Evolutionary conservation across 2,329 filamentous ascomycete genomes (phyloP), one percentile per base, ranked within the genome.

Genomic region (Aspergillus fijiensis): DNA sequence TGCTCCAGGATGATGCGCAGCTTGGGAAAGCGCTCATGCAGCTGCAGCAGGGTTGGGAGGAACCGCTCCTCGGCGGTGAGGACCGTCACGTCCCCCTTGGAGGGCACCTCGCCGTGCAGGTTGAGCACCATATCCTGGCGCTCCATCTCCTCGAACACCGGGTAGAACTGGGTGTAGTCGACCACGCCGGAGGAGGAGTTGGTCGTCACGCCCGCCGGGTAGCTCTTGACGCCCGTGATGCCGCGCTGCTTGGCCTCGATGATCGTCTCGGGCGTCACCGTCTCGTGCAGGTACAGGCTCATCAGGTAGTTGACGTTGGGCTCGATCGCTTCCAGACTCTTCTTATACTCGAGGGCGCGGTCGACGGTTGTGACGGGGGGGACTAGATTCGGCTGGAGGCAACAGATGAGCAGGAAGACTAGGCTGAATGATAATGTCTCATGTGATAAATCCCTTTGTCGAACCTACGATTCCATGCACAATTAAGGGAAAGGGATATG

Each of bases 141-240:
- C 73, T 96, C 89, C 93, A 98, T 97, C 65, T 91, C 90, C n/a
- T 83, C 85, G 72, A 98, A 96, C 14, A 94, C 90, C 5, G 78
- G 77, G 60, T 80, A 80, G 66, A 79, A 79, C 16, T 72, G 65
- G 9, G 74, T 72, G 59, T 79, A 79, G 64, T 79, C 77, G 48
- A 79, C 69, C 2, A 81, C 79, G 4, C 79, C 79, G 9, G 77
- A 73, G 39, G 81, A 80, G 4, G 84, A 87, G 70, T 88, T 86
- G 55, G 83, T 85, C 3, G 83, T 85, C 42, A 85, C 82, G 55
- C 79, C 79, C n/a, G 74, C 69, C 27, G 70, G 69, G 58, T 76
- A 75, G 58, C 73, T 71, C 67, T 75, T 74, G 63, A 87, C 85
- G 67, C 92, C 92, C 51, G 87, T 80, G 67, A 96, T 85, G 6